These are phyloP conservation scores for Fusarium xylarioides DNA, from an alignment of 2,329 filamentous ascomycete genomes.

Conservation along the genomic window DNA sequence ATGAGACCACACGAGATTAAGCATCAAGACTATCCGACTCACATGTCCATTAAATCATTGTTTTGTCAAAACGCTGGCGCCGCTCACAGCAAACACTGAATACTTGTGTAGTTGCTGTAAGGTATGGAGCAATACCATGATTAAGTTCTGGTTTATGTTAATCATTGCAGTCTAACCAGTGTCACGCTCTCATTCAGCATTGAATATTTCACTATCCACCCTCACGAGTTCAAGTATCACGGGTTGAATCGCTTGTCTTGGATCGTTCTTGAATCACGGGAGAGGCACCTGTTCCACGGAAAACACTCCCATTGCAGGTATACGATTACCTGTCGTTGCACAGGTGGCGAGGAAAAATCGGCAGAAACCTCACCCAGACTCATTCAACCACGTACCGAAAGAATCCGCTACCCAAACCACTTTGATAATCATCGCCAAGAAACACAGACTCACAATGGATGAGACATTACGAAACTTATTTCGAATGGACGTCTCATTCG, in stretches of 20 bases:
- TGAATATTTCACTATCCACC: background rate
- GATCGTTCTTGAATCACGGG: accelerated
- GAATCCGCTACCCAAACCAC: background rate
- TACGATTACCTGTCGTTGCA: background rate
- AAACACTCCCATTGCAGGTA: background rate
- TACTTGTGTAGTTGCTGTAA: no score
- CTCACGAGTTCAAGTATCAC: no score
- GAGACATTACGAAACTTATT: background rate
- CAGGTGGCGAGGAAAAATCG: background rate
- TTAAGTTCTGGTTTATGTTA: no score
- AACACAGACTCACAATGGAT: background rate
- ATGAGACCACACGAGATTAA: background rate
- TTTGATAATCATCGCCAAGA: background rate
- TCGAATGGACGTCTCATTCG: background rate
- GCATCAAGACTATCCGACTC: background rate
- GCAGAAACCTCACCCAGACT: background rate
- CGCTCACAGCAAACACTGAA: no score
- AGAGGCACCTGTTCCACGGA: background rate
- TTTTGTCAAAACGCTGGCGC: no score
- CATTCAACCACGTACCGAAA: accelerated
- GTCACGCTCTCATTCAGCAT: no score
- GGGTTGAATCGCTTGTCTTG: background rate
- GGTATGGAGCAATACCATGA: no score
- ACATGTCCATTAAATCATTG: no score
- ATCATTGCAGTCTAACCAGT: background rate